These are phyloP conservation scores for Sugiyamaella grinbergsii DNA, from an alignment of 1,139 yeast species.

Conservation along the genomic window DNA sequence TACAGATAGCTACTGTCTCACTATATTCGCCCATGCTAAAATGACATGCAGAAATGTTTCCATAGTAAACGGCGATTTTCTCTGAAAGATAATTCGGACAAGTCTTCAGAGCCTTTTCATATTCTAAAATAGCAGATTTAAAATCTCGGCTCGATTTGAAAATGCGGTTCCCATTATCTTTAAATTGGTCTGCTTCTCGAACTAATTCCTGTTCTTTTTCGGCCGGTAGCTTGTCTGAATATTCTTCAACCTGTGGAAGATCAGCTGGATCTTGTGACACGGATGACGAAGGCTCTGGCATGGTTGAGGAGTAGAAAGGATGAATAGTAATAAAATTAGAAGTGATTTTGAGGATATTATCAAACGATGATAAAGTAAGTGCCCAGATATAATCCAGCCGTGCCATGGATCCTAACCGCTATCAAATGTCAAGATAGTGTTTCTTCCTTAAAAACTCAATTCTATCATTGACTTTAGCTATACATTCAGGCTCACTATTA, in stretches of 20 bases:
- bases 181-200: conserved; percentile 53
- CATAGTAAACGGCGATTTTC: conserved; percentile 62
- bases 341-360: too few species aligned
- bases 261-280: not conserved
- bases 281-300: not conserved
- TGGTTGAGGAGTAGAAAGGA: not conserved
- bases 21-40: conserved; percentile 74
- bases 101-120: conserved; percentile 61
- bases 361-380: too few species aligned
- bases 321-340: not conserved
- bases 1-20: conserved; percentile 66
- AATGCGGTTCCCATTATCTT: conserved; percentile 63
- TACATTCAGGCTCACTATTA: too few species aligned
- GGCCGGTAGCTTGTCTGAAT: conserved; percentile 21
- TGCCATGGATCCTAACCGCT: too few species aligned
- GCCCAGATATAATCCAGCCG: too few species aligned
- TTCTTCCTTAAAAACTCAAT: too few species aligned
- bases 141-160: conserved; percentile 57
- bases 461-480: too few species aligned
- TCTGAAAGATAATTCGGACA: conserved; percentile 45
- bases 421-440: too few species aligned
- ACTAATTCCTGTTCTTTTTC: conserved; percentile 33
- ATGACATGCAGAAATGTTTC: conserved; percentile 79
- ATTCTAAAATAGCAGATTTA: conserved; percentile 61
- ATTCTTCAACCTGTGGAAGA: not conserved